Evolutionary conservation across 164 flowering plant genomes (phyloP).

Genomic region (Vitis labrusca): DNA sequence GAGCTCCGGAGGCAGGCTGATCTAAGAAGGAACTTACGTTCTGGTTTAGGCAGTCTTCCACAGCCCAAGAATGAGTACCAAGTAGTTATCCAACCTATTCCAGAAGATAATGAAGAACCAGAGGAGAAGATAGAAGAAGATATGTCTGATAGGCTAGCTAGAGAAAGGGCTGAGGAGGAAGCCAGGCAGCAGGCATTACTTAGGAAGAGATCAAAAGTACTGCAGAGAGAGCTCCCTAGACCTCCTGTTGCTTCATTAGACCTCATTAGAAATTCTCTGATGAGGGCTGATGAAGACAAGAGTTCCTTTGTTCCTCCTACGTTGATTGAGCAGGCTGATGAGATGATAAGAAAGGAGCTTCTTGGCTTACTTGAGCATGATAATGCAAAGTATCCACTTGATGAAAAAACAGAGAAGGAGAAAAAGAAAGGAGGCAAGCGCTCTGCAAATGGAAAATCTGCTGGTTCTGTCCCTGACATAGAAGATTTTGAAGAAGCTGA

Average conservation of each 20-base stretch:
- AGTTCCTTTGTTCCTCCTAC: constrained; percentile 97
- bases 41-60: constrained; percentile 81
- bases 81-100: constrained; percentile 65
- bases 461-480: constrained; percentile 53
- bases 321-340: constrained; percentile 89
- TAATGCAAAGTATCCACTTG: constrained; percentile 93
- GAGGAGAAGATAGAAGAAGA: constrained; percentile 95
- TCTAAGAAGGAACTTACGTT: constrained; percentile 64
- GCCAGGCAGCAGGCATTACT: constrained; percentile 82
- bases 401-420: constrained; percentile 62
- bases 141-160: constrained; percentile 90
- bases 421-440: constrained; percentile 82
- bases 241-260: constrained; percentile 88
- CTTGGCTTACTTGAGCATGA: constrained; percentile 82
- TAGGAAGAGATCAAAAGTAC: constrained; percentile 93
- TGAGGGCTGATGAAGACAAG: constrained; percentile 80
- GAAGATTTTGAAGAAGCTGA: constrained; percentile 81
- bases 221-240: constrained; percentile 96
- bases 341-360: constrained; percentile 85
- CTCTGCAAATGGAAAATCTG: constrained; percentile 45
- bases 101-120: constrained; percentile 83
- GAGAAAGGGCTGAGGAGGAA: constrained; percentile 94
- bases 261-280: constrained; percentile 71
- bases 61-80: constrained; percentile 96
- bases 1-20: constrained; percentile 79